Percentiles rank a stretch among this genome's conserved stretches.
Evolutionary conservation across 2,329 filamentous ascomycete genomes (phyloP).

Genomic region (Iodosphaeria phyllophila): DNA sequence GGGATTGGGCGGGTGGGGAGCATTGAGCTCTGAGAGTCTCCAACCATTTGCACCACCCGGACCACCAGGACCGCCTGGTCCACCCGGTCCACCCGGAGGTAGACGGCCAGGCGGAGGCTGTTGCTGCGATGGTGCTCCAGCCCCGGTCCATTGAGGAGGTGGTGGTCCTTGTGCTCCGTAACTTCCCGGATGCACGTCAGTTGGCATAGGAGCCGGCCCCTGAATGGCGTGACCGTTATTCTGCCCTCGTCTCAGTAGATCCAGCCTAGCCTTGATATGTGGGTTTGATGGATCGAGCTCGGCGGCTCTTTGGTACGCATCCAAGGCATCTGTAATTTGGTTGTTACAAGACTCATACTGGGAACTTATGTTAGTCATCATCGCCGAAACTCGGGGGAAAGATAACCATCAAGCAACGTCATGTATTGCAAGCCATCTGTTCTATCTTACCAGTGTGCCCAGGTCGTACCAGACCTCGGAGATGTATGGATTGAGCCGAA

Average conservation of each 20-base stretch:
- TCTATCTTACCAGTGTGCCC: constrained; percentile 74
- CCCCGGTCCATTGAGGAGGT: constrained; percentile 71
- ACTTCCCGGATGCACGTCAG: constrained; percentile 88
- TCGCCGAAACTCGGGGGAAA: constrained; percentile 1
- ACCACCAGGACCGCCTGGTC: constrained; percentile 45
- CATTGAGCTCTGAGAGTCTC: constrained; percentile 56
- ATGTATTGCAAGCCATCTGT: too few species aligned
- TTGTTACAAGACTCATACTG: constrained; percentile 98
- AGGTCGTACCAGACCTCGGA: constrained; percentile 99
- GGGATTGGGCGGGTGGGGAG: constrained; percentile 60
- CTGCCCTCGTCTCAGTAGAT: constrained; percentile 70
- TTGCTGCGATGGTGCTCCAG: constrained; percentile 41
- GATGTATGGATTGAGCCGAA: constrained; percentile 92
- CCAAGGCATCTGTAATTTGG: constrained; percentile 87
- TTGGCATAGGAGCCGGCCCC: constrained; percentile 60
- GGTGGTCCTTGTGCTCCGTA: constrained; percentile 77
- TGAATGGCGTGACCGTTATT: constrained; percentile 53
- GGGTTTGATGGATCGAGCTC: constrained; percentile 86
- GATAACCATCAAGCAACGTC: too few species aligned
- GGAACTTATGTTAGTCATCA: constrained; percentile 13
- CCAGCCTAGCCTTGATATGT: constrained; percentile 88
- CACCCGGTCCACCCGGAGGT: constrained; percentile 37
- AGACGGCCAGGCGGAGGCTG: constrained; percentile 25
- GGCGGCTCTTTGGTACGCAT: constrained; percentile 86
- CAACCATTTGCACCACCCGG: constrained; percentile 36